Conservation (phyloP, 139 green algal genomes). For the Mesotaenium endlicherianum region DNA sequence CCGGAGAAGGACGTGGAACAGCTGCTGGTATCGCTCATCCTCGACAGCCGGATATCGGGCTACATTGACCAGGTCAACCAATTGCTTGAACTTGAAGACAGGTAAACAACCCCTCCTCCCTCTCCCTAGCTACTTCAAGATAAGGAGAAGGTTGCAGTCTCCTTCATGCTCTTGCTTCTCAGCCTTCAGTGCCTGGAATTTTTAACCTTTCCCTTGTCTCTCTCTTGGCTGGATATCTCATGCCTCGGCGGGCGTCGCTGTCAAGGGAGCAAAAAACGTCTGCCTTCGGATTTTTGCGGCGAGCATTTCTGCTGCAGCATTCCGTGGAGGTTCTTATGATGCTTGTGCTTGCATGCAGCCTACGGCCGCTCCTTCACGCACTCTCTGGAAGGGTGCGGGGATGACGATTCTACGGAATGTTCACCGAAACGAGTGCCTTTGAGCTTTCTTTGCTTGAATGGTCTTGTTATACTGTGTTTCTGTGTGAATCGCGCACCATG, state of each 20-base stretch:
- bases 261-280: not conserved
- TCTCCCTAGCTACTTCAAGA: not conserved
- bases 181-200: not conserved
- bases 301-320: no score
- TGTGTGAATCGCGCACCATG: no score
- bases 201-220: not conserved
- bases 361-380: no score
- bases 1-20: conserved; percentile 85
- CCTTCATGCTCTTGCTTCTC: not conserved
- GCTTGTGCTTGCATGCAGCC: no score
- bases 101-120: conserved; percentile 1
- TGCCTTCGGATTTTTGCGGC: not conserved
- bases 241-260: not conserved
- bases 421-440: no score
- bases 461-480: no score
- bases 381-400: no score
- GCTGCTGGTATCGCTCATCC: conserved; percentile 90
- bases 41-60: conserved; percentile 82
- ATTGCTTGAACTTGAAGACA: conserved; percentile 50
- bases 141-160: not conserved
- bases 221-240: not conserved
- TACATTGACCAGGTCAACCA: conserved; percentile 91
- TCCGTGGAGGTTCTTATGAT: no score
- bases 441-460: no score
- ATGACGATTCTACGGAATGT: no score